These are phyloP conservation scores for Bondarzewia mesenterica DNA, from an alignment of 1,284 basidiomycete species.

Conservation along the genomic window DNA sequence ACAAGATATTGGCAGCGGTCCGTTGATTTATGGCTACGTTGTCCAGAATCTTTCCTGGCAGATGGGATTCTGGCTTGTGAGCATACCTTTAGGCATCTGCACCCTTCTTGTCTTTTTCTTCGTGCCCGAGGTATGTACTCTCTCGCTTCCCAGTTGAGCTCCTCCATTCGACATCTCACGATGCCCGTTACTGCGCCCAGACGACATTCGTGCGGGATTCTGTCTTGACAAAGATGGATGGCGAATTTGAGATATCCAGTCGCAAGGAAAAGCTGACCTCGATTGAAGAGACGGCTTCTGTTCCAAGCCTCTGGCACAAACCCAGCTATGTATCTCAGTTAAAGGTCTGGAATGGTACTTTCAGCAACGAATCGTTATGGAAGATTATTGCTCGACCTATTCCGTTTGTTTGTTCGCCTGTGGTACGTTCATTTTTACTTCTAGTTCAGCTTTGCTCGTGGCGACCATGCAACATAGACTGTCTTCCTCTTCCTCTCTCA, in stretches of 20 bases:
- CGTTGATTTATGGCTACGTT: constrained; percentile 33
- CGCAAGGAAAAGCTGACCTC: constrained; percentile 19
- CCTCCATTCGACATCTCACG: not conserved
- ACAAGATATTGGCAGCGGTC: constrained; percentile 17
- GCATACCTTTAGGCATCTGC: constrained; percentile 29
- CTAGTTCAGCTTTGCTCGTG: not conserved
- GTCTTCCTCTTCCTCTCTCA: constrained; percentile 29
- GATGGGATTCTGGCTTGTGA: constrained; percentile 35
- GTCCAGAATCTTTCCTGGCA: constrained; percentile 33
- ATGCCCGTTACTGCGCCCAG: constrained; percentile 8
- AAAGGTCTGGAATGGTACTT: constrained; percentile 28
- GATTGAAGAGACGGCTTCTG: constrained; percentile 2
- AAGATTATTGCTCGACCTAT: constrained; percentile 30
- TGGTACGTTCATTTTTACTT: constrained; percentile 21
- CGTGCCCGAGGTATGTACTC: constrained; percentile 29
- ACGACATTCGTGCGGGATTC: constrained; percentile 22
- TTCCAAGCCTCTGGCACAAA: not conserved
- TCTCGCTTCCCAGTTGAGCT: too few relatives aligned
- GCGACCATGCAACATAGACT: constrained; percentile 18
- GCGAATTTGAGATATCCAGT: constrained; percentile 19
- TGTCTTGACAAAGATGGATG: not conserved
- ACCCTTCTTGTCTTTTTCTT: constrained; percentile 31
- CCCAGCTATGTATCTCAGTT: constrained; percentile 26
- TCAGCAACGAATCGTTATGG: constrained; percentile 24
- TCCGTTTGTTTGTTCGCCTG: constrained; percentile 32